These are phyloP conservation scores for Xerocomellus dryophilus DNA, from an alignment of 768 basidiomycete species.

Conservation along the genomic window DNA sequence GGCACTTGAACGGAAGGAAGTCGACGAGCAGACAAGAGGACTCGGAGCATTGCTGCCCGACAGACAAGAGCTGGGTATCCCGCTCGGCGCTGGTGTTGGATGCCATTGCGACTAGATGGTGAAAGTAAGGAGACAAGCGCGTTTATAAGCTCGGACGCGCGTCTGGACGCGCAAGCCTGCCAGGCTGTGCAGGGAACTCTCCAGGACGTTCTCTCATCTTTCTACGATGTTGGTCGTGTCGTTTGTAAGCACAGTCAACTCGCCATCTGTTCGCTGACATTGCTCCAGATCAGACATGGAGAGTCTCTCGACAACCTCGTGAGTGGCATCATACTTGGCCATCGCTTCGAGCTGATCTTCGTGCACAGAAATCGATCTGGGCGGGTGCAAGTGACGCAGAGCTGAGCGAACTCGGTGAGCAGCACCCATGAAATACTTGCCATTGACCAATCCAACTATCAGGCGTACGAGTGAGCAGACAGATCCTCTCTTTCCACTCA, in stretches of 20 bases:
- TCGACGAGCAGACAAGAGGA: conserved; percentile 68
- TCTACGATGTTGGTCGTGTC: conserved; percentile 22
- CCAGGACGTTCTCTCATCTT: background rate
- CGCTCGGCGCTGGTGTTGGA: conserved; percentile 32
- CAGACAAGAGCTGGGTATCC: conserved; percentile 56
- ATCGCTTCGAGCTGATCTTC: background rate
- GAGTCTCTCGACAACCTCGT: conserved; percentile 78
- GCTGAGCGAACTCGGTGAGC: conserved; percentile 69
- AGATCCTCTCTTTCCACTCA: background rate
- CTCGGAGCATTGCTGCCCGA: conserved; percentile 73
- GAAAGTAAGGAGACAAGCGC: background rate
- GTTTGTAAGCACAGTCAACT: conserved; percentile 22
- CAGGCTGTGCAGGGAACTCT: background rate
- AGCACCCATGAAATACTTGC: background rate
- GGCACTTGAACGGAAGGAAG: conserved; percentile 85
- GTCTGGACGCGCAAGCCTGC: conserved; percentile 24
- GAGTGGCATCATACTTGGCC: conserved; percentile 14
- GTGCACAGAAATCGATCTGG: conserved; percentile 50
- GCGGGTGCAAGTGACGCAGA: conserved; percentile 75
- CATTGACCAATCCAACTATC: conserved; percentile 8
- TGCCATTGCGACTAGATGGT: background rate
- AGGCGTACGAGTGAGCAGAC: conserved; percentile 53
- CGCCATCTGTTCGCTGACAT: background rate
- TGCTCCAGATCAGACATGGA: conserved; percentile 63
- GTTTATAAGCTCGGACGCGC: conserved; percentile 29